phyloP scores from a whole-genome alignment of 179 eudicot species.

The Vitellaria paradoxa region DNA sequence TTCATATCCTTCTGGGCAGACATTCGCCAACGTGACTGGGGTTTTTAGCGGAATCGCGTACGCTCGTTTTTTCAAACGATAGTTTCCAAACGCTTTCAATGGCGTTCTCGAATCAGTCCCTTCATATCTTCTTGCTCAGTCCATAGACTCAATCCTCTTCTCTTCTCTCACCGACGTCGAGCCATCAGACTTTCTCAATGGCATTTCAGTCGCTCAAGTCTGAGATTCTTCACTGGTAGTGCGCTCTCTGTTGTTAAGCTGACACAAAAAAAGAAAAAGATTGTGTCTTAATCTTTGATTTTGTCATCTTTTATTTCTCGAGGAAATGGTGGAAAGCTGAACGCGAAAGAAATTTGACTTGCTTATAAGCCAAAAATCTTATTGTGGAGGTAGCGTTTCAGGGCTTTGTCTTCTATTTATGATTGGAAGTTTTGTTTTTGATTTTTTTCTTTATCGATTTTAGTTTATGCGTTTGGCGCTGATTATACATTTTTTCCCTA shows the following conservation, averaged over 20 bases:
- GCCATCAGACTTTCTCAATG: constrained; percentile 24
- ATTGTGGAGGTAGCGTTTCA: neutral
- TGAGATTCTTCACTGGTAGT: constrained; percentile 47
- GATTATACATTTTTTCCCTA: neutral
- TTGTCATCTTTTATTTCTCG: neutral
- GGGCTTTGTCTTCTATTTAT: neutral
- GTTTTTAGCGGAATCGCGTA: too few species aligned
- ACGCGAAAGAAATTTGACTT: neutral
- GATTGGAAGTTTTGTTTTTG: neutral
- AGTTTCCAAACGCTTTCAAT: constrained; percentile 12
- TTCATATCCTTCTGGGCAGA: too few species aligned
- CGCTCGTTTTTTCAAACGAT: too few species aligned
- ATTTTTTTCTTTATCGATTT: neutral
- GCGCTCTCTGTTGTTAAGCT: neutral
- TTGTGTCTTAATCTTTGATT: neutral
- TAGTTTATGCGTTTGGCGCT: constrained; percentile 9
- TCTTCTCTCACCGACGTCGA: constrained; percentile 52
- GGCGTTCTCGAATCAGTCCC: constrained; percentile 45
- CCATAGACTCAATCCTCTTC: constrained; percentile 52
- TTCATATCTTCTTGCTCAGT: constrained; percentile 56
- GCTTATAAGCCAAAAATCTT: neutral
- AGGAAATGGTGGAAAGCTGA: neutral
- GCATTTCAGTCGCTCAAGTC: constrained; percentile 25
- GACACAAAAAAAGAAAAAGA: neutral
- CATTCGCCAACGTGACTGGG: too few species aligned